Evolutionary conservation across 768 basidiomycete species (phyloP).

Genomic region (Tricholoma sp.): DNA sequence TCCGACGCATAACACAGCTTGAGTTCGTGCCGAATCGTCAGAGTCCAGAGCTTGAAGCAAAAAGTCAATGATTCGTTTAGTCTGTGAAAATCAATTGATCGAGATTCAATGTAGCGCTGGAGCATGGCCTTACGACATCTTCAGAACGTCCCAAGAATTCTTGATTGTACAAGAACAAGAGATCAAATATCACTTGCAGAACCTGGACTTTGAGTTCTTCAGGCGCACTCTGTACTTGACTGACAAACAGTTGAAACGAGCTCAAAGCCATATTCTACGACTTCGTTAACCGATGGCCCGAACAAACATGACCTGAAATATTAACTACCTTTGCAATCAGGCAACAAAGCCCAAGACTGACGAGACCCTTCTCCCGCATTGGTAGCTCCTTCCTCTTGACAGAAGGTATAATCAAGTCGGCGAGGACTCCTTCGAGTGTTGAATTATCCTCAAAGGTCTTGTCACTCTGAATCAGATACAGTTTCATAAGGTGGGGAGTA

Average conservation of each 20-base stretch:
- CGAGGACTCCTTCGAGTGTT: constrained; percentile 74
- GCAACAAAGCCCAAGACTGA: constrained; percentile 79
- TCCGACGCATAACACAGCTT: constrained; percentile 76
- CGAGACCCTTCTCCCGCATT: constrained; percentile 75
- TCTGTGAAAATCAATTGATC: constrained; percentile 18
- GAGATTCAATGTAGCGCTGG: neutral
- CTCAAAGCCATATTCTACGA: constrained; percentile 53
- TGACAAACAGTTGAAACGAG: constrained; percentile 80
- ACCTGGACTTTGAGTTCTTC: constrained; percentile 74
- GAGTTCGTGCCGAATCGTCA: constrained; percentile 67
- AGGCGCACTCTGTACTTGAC: constrained; percentile 73
- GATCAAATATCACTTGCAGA: constrained; percentile 83
- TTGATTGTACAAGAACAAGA: constrained; percentile 84
- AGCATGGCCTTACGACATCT: constrained; percentile 33
- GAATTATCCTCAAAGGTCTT: constrained; percentile 74
- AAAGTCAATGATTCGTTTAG: constrained; percentile 39
- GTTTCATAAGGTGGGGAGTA: constrained; percentile 13
- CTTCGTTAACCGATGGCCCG: neutral
- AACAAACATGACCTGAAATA: neutral
- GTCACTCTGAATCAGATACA: constrained; percentile 27
- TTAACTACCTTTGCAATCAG: constrained; percentile 66
- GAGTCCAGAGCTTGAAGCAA: constrained; percentile 50
- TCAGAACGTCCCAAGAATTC: constrained; percentile 58
- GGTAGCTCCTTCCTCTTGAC: constrained; percentile 83
- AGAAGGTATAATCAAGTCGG: constrained; percentile 85